Percentiles rank a stretch among this genome's conserved stretches.
phyloP scores from a whole-genome alignment of 208 protist species.

The Crithidia sp. region DNA sequence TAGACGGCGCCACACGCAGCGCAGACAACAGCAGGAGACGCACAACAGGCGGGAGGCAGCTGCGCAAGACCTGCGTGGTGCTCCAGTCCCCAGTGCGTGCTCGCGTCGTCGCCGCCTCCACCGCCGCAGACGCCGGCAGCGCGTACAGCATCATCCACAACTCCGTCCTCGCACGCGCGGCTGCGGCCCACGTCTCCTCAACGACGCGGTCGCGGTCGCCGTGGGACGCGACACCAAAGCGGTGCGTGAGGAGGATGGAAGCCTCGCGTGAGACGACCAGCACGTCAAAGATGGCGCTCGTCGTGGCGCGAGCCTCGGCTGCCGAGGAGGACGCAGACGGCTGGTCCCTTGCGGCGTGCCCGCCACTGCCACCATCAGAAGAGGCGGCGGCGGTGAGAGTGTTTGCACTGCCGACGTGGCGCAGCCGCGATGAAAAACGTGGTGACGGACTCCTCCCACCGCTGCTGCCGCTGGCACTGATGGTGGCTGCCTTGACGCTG shows the following conservation, averaged over 20 bases:
- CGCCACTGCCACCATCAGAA: too few relatives aligned
- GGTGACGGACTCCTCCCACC: background rate
- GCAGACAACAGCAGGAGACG: background rate
- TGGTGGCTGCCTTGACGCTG: too few relatives aligned
- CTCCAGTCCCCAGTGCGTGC: conserved; percentile 2
- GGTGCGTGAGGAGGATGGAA: conserved; percentile 21
- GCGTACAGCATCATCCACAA: conserved; percentile 29
- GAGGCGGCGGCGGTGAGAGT: background rate
- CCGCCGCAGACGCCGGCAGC: conserved; percentile 26
- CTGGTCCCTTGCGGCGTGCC: too few relatives aligned
- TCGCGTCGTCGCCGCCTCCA: background rate
- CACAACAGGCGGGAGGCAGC: conserved; percentile 18
- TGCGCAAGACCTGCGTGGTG: conserved; percentile 12
- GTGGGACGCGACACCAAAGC: conserved; percentile 16
- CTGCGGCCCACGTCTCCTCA: conserved; percentile 52
- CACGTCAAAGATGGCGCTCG: conserved; percentile 40
- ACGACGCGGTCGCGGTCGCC: conserved; percentile 25
- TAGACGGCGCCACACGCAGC: too few relatives aligned
- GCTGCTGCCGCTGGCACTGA: background rate
- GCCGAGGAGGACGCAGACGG: background rate
- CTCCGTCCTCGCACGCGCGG: conserved; percentile 27
- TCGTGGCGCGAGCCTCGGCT: conserved; percentile 1
- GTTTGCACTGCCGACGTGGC: background rate
- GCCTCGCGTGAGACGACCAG: conserved; percentile 35
- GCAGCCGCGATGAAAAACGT: too few relatives aligned